Percentiles rank a stretch among this genome's conserved stretches.
These are phyloP conservation scores for Penicillium sp. DNA, from an alignment of 2,329 filamentous ascomycete species.

Conservation along the genomic window DNA sequence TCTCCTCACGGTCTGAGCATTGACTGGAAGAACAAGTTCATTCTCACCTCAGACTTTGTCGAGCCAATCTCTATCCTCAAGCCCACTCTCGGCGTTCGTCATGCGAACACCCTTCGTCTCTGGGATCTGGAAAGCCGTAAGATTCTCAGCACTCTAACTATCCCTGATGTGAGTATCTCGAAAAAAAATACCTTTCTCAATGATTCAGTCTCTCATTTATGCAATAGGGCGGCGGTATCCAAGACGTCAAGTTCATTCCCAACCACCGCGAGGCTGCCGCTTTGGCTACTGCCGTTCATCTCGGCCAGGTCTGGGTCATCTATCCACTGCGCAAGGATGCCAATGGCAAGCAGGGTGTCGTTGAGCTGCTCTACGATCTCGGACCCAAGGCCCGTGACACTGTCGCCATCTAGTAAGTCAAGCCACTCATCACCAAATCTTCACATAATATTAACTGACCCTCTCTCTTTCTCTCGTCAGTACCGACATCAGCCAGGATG, in stretches of 20 bases:
- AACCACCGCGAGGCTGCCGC: constrained; percentile 62
- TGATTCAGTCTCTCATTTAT: neutral
- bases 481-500: constrained; percentile 63
- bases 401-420: constrained; percentile 58
- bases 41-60: constrained; percentile 66
- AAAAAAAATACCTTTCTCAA: neutral
- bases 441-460: neutral
- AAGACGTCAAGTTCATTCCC: constrained; percentile 69
- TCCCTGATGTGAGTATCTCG: constrained; percentile 53
- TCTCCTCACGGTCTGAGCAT: constrained; percentile 63
- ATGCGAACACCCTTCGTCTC: constrained; percentile 62
- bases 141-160: constrained; percentile 64
- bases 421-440: neutral
- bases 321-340: constrained; percentile 62
- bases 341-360: constrained; percentile 60
- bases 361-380: constrained; percentile 62
- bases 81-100: constrained; percentile 58
- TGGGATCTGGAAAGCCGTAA: constrained; percentile 59
- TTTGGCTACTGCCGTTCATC: constrained; percentile 62
- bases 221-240: constrained; percentile 59
- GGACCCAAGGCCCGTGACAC: constrained; percentile 60
- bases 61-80: constrained; percentile 65
- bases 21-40: constrained; percentile 61
- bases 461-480: constrained; percentile 23
- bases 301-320: constrained; percentile 67